phyloP scores from a whole-genome alignment of 169 alveolate genomes.

The Cryptosporidium felis region DNA sequence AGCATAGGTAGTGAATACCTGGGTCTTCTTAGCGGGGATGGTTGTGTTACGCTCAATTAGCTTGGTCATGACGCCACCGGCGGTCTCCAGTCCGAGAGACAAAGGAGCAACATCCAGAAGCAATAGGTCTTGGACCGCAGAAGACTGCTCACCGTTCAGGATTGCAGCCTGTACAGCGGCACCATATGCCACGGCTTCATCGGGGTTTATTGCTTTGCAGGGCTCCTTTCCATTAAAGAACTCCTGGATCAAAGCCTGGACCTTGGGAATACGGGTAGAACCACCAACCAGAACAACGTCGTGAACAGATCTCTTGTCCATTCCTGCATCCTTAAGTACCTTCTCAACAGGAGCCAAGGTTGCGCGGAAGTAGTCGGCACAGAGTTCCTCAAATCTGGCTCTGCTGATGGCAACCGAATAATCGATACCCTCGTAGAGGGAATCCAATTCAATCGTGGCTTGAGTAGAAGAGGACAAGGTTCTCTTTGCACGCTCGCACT shows the following conservation, averaged over 20 bases:
- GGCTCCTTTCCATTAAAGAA: slow-evolving; percentile 93
- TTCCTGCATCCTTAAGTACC: slow-evolving; percentile 93
- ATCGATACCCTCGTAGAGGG: slow-evolving; percentile 94
- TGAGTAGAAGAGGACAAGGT: slow-evolving; percentile 94
- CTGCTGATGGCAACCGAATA: slow-evolving; percentile 93
- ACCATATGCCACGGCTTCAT: slow-evolving; percentile 96
- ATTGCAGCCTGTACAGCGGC: slow-evolving; percentile 95
- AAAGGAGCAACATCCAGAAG: slow-evolving; percentile 93
- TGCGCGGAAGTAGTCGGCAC: slow-evolving; percentile 93
- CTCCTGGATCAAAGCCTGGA: slow-evolving; percentile 89
- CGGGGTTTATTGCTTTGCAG: slow-evolving; percentile 92
- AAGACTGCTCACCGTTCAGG: slow-evolving; percentile 89
- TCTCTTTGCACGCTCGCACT: slow-evolving; percentile 98
- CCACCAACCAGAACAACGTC: slow-evolving; percentile 99
- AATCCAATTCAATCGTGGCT: slow-evolving; percentile 95
- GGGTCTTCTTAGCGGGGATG: slow-evolving; percentile 93
- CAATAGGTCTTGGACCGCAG: slow-evolving; percentile 88
- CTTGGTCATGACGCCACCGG: slow-evolving; percentile 94
- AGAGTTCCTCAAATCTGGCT: slow-evolving; percentile 97
- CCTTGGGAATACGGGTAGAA: slow-evolving; percentile 96
- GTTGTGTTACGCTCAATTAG: slow-evolving; percentile 92
- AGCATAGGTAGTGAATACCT: slow-evolving; percentile 93
- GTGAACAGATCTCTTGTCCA: slow-evolving; percentile 91
- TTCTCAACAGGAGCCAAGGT: slow-evolving; percentile 95
- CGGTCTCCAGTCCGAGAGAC: slow-evolving; percentile 93